Evolutionary conservation across 495 filamentous ascomycete species (phyloP).

Genomic region (Daldinia vernicosa): DNA sequence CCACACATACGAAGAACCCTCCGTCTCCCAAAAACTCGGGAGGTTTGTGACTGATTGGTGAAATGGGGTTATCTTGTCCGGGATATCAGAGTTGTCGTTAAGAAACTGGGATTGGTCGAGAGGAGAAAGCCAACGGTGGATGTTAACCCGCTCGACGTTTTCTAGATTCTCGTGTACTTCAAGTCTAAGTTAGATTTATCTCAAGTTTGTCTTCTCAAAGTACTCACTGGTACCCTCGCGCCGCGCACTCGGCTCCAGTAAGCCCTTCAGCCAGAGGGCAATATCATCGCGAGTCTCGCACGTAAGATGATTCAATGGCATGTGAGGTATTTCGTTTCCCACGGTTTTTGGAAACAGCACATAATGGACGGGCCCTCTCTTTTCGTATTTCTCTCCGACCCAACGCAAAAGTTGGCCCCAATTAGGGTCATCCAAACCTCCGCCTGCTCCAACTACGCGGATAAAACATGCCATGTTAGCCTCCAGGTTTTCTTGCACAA

Average conservation of each 20-base stretch:
- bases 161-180: background rate
- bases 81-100: background rate
- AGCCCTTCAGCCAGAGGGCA: background rate
- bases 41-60: background rate
- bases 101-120: background rate
- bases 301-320: background rate
- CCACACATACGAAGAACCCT: background rate
- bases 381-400: background rate
- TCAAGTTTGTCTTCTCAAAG: background rate
- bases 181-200: background rate
- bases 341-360: background rate
- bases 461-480: background rate
- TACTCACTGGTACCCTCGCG: background rate
- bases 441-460: background rate
- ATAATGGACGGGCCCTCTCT: background rate
- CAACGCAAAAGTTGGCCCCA: slow-evolving; percentile 6
- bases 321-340: background rate
- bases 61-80: background rate
- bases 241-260: background rate
- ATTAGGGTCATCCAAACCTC: slow-evolving; percentile 5
- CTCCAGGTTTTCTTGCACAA: background rate
- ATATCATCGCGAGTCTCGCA: background rate
- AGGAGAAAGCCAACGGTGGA: background rate
- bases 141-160: background rate
- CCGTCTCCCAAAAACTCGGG: background rate